Evolutionary conservation across 768 basidiomycete species (phyloP).

Genomic region (Asterophora parasitica): DNA sequence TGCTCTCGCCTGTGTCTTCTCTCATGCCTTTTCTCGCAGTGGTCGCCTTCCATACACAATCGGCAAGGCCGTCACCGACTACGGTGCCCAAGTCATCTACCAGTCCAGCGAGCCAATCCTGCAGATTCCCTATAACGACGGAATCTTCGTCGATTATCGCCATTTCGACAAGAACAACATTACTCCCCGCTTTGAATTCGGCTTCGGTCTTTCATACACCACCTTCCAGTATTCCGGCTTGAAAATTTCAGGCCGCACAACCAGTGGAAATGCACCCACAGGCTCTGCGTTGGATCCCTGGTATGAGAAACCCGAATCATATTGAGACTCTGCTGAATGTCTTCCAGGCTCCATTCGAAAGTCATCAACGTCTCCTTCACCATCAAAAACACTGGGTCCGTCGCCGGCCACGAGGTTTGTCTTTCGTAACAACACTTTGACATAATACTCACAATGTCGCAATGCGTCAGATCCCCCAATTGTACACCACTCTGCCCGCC

Average conservation of each 20-base stretch:
- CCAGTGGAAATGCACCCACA: too few relatives aligned
- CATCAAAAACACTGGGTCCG: constrained; percentile 49
- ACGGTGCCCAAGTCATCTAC: constrained; percentile 43
- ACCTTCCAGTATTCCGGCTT: constrained; percentile 68
- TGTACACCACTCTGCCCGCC: constrained; percentile 50
- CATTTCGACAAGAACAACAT: constrained; percentile 50
- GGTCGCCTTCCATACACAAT: constrained; percentile 74
- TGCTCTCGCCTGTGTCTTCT: too few relatives aligned
- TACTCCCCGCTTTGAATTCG: constrained; percentile 81
- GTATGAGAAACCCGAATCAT: too few relatives aligned
- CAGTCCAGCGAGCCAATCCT: constrained; percentile 14
- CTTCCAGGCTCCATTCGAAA: constrained; percentile 59
- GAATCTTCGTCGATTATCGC: constrained; percentile 16
- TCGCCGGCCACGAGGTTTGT: constrained; percentile 53
- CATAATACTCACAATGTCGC: too few relatives aligned
- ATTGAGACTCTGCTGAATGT: constrained; percentile 31
- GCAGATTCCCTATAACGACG: constrained; percentile 55
- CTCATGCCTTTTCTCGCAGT: constrained; percentile 11
- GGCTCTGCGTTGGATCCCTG: too few relatives aligned
- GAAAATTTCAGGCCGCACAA: constrained; percentile 27
- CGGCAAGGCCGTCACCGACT: constrained; percentile 54
- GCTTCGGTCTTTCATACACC: constrained; percentile 86
- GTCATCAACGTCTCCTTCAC: constrained; percentile 49
- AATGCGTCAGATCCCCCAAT: constrained; percentile 44
- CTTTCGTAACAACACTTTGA: too few relatives aligned